These are phyloP conservation scores for Harringtonia lauricola DNA, from an alignment of 2,329 filamentous ascomycete genomes.

Conservation along the genomic window DNA sequence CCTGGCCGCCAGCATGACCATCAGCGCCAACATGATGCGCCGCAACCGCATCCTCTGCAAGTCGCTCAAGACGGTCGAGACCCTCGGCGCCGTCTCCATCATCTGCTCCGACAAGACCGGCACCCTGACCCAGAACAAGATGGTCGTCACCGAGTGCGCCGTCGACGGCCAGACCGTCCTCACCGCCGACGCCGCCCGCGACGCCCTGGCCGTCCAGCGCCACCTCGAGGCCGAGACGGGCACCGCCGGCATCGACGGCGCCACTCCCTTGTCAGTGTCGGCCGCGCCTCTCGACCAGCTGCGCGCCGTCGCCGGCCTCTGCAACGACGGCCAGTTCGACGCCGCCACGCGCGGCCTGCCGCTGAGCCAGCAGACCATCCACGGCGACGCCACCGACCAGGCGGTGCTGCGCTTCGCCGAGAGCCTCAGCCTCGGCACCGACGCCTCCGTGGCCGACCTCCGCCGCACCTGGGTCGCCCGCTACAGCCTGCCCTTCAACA, in stretches of 20 bases:
- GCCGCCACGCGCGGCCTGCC: conserved; percentile 48
- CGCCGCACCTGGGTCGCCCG: conserved; percentile 52
- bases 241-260: conserved; percentile 7
- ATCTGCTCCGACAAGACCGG: conserved; percentile 73
- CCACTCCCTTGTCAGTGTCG: conserved; percentile 11
- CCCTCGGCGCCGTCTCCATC: conserved; percentile 59
- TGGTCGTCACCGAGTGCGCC: conserved; percentile 60
- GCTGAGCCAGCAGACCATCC: conserved; percentile 50
- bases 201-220: conserved; percentile 20
- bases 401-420: conserved; percentile 65
- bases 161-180: conserved; percentile 43
- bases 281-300: conserved; percentile 40
- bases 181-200: conserved; percentile 38
- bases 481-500: conserved; percentile 66
- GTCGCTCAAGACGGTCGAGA: conserved; percentile 68
- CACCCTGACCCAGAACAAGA: conserved; percentile 59
- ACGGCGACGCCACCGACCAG: conserved; percentile 67
- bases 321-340: conserved; percentile 69
- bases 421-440: conserved; percentile 25
- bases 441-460: conserved; percentile 40
- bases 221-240: conserved; percentile 9
- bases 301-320: conserved; percentile 51
- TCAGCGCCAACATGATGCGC: conserved; percentile 65
- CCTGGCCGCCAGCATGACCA: conserved; percentile 59
- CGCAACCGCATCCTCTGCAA: conserved; percentile 72